Conservation (phyloP, 2,329 filamentous ascomycete genomes). For the Alternaria incomplexa region DNA sequence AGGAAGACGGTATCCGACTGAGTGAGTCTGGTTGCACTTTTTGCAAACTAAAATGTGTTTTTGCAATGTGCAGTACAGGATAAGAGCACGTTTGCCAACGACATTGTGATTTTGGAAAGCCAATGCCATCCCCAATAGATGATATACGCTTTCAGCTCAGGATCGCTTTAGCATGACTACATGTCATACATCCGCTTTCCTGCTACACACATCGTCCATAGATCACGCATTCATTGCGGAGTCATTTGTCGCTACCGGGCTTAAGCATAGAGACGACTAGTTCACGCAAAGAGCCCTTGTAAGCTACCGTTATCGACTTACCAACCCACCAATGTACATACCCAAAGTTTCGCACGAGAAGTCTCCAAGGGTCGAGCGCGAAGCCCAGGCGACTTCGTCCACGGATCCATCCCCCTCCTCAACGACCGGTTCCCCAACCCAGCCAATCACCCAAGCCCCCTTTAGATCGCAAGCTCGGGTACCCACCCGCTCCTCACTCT, state of each 20-base stretch:
- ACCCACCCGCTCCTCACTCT: not conserved
- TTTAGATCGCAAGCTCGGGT: not conserved
- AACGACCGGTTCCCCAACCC: not conserved
- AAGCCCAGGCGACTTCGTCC: not conserved
- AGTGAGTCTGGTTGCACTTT: too few relatives aligned
- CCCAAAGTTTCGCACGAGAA: not conserved
- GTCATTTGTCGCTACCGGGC: not conserved
- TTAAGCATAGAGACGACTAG: not conserved
- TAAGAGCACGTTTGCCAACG: not conserved
- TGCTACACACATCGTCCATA: not conserved
- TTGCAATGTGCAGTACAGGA: too few relatives aligned
- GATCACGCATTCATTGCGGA: not conserved
- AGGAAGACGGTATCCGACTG: too few relatives aligned
- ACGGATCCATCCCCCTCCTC: not conserved
- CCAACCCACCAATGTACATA: not conserved
- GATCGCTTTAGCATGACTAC: not conserved
- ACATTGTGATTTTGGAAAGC: not conserved
- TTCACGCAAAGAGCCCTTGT: too few relatives aligned
- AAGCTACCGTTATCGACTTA: not conserved
- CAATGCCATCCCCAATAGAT: not conserved
- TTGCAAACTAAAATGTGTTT: not conserved
- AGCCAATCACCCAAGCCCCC: not conserved
- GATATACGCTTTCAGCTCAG: not conserved
- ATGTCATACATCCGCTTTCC: not conserved
- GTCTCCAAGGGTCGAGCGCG: not conserved